phyloP scores from a whole-genome alignment of 805 yeast species.

The Nakazawaea pomicola region DNA sequence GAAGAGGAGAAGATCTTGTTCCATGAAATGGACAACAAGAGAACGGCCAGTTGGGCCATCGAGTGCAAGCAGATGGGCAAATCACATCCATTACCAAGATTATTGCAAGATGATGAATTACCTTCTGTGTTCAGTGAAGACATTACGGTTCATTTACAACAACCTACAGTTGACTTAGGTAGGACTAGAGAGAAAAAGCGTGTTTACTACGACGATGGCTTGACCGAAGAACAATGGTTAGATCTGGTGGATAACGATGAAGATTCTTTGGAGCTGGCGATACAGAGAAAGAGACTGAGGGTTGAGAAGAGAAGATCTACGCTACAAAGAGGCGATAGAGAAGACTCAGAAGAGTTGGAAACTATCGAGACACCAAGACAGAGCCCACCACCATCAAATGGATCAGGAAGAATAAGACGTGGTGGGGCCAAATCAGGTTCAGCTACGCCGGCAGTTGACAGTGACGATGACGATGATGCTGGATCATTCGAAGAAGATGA shows the following conservation, averaged over 20 bases:
- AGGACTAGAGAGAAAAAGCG: slow-evolving; percentile 64
- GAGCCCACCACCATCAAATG: slow-evolving; percentile 15
- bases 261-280: slow-evolving; percentile 57
- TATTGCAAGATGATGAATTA: slow-evolving; percentile 65
- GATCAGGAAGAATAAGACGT: slow-evolving; percentile 1
- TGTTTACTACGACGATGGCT: slow-evolving; percentile 58
- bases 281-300: slow-evolving; percentile 43
- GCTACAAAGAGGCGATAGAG: slow-evolving; percentile 22
- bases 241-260: slow-evolving; percentile 74
- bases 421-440: background rate
- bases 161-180: slow-evolving; percentile 38
- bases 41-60: slow-evolving; percentile 33
- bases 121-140: slow-evolving; percentile 76
- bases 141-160: slow-evolving; percentile 36
- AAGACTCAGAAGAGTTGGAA: slow-evolving; percentile 22
- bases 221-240: slow-evolving; percentile 76
- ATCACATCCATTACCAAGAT: slow-evolving; percentile 36
- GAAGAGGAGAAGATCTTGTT: slow-evolving; percentile 57
- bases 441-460: too few species aligned
- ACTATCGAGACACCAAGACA: slow-evolving; percentile 16
- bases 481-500: slow-evolving; percentile 4
- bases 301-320: slow-evolving; percentile 34
- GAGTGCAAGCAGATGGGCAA: slow-evolving; percentile 22
- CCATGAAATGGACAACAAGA: slow-evolving; percentile 54
- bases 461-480: slow-evolving; percentile 19